Base-by-base conservation (phyloP, 768 basidiomycete species). In the Termitomyces sp. region DNA sequence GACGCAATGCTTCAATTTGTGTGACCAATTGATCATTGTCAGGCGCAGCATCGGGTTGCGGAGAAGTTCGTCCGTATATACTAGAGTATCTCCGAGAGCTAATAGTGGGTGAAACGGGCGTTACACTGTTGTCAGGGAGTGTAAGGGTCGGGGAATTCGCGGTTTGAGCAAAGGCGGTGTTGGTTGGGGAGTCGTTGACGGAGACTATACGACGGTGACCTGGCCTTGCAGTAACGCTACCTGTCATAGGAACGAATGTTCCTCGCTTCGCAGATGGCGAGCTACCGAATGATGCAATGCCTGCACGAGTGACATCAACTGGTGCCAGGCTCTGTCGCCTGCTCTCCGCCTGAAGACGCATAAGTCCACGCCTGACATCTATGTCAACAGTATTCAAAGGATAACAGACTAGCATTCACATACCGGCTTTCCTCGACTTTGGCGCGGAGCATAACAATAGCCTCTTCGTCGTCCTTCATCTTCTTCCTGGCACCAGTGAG, bases 391-490 rank as follows among this genome's bases (percentile, higher is more conserved):
- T 14, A 24, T 2, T 44, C 10, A 13, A 35, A 35, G 8, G 32
- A 18, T 6, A 35, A 32, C 20, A 35, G 13, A 41, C 11, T 40
- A 9, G 43, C 24, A 4, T 24, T 24, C 35, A 66, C 81, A 22
- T 63, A 89, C 90, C 91, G 81, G 77, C 89, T 91, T 70, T 93
- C 91, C 65, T 93, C 91, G 3, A 93, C 89, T 68, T 92, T 93
- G n/a, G 82, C 77, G 36, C 92, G 81, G 51, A 94, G 74, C 70
- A 93, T 72, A 3, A 75, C 71, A 49, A 94, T 89, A 38, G 88
- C 85, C 59, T 92, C 85, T 65, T 90, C 89, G 55, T 91, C 87
- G 48, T 92, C 90, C 58, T 77, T 81, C 48, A 75, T 76, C 65
- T 82, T 84, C 63, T 67, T 74, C 64, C 71, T 74, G 33, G 81